Evolutionary conservation across 2,329 filamentous ascomycete genomes (phyloP).

Genomic region (Pestalotiopsis sp.): DNA sequence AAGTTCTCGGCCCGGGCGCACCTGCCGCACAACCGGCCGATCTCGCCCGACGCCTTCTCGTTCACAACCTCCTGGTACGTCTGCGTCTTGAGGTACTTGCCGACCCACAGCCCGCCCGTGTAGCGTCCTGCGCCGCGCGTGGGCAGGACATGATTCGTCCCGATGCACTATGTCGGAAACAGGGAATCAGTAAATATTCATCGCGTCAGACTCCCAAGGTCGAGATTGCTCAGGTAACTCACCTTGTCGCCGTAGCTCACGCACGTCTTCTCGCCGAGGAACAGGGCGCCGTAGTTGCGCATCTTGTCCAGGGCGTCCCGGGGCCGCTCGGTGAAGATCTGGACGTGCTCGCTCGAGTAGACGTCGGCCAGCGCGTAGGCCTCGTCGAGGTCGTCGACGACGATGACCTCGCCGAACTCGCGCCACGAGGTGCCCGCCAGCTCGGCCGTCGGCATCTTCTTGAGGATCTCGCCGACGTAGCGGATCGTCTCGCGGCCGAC

Average conservation of each 20-base stretch:
- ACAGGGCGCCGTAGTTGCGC: constrained; percentile 52
- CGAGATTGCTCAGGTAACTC: constrained; percentile 1
- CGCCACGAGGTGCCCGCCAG: constrained; percentile 48
- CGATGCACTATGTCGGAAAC: constrained; percentile 44
- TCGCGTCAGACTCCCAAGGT: background rate
- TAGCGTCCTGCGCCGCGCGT: constrained; percentile 50
- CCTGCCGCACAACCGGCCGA: constrained; percentile 51
- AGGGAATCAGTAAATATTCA: background rate
- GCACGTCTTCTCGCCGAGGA: constrained; percentile 54
- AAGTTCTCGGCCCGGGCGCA: constrained; percentile 54
- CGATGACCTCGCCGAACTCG: constrained; percentile 47
- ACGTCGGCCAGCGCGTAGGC: constrained; percentile 47
- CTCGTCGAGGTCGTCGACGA: constrained; percentile 48
- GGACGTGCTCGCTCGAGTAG: constrained; percentile 54
- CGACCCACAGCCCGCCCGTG: constrained; percentile 57
- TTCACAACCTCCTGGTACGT: constrained; percentile 55
- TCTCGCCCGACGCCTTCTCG: constrained; percentile 45
- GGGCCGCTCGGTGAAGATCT: constrained; percentile 49
- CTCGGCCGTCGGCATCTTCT: constrained; percentile 43
- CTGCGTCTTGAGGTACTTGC: constrained; percentile 54
- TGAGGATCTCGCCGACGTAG: constrained; percentile 40
- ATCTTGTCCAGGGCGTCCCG: constrained; percentile 53
- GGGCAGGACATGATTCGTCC: constrained; percentile 57
- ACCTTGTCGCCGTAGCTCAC: constrained; percentile 58
- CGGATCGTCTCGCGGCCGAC: constrained; percentile 41